Evolutionary conservation across 148 eudicot genomes (phyloP), one percentile per base, ranked within the genome.

Genomic region (Oxyria digyna): DNA sequence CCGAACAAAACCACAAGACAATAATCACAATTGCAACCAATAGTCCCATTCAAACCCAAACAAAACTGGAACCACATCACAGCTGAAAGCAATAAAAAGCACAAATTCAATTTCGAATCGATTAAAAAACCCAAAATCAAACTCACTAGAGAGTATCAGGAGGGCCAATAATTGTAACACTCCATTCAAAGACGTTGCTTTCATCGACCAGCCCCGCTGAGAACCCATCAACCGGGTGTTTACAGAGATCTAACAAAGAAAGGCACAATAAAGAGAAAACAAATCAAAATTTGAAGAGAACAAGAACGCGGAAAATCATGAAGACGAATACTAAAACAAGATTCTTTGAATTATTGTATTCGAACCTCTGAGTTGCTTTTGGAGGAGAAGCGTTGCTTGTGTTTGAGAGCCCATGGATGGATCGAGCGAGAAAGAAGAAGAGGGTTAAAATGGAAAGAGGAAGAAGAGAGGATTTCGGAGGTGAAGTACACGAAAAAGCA

Each of bases 221-320:
- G 69, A 91, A 91, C 57, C 97, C 97, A 89, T 89, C 96, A 4
- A 91, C 97, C 3, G 97, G 97, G 71, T 84, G 69, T 62, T 84
- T 91, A 45, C 78, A 74, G 62, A 91, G 96, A 89, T 89, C 97
- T 91, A 84, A 20, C 7, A 68, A 26, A 10, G 23, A 10, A 38
- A n/a, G 26, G 37, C 70, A 17, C 66, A 46, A 62, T 52, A 18
- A 63, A 37, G 42, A 66, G n/a, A 15, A 8, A 38, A 20, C 69
- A 8, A 37, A 27, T 31, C 65, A 59, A 31, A 57, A 0, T 26
- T 0, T 26, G 6, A 35, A 27, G 35, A 13, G 63, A 26, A 12
- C 33, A 14, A 57, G 63, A 27, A 26, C 35, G 35, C 35, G 8
- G 2, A 21, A 49, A 50, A 57, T 27, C 42, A 65, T 0, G 29